Evolutionary conservation across 2,329 filamentous ascomycete species (phyloP).

Genomic region (Cytospora leucostoma): DNA sequence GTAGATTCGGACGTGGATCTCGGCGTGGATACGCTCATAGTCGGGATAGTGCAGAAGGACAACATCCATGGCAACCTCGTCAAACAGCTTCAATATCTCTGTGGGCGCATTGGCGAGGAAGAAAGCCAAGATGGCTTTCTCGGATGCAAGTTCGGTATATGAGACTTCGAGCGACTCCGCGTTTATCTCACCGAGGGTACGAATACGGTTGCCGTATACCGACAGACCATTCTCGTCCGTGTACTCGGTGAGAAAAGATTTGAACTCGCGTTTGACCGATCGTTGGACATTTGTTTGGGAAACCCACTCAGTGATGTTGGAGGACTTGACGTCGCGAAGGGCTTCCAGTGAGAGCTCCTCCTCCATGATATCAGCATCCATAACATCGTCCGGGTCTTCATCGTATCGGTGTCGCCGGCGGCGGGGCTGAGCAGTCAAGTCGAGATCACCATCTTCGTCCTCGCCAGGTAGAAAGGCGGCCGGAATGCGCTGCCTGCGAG

Average conservation of each 20-base stretch:
- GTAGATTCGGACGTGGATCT: constrained; percentile 96
- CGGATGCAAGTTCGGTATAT: constrained; percentile 85
- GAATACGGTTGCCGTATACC: constrained; percentile 91
- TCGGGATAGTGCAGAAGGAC: constrained; percentile 95
- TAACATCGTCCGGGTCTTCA: constrained; percentile 88
- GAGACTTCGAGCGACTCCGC: constrained; percentile 95
- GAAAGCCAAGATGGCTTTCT: constrained; percentile 92
- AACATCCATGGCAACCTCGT: constrained; percentile 95
- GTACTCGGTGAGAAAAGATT: constrained; percentile 94
- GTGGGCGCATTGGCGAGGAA: constrained; percentile 93
- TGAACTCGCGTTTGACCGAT: constrained; percentile 95
- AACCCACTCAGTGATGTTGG: constrained; percentile 94
- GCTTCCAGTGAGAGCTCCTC: constrained; percentile 92
- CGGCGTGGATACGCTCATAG: constrained; percentile 95
- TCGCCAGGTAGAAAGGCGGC: constrained; percentile 77
- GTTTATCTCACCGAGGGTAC: constrained; percentile 95
- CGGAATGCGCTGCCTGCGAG: constrained; percentile 66
- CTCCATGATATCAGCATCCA: constrained; percentile 92
- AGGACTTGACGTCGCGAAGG: constrained; percentile 88
- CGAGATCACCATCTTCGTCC: constrained; percentile 80
- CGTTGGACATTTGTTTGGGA: constrained; percentile 85
- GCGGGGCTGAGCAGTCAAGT: constrained; percentile 82
- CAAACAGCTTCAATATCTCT: constrained; percentile 95
- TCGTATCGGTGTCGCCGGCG: constrained; percentile 89
- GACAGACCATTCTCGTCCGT: constrained; percentile 86